Evolutionary conservation across 139 green algal genomes (phyloP).

Genomic region (Haematococcus sp.): DNA sequence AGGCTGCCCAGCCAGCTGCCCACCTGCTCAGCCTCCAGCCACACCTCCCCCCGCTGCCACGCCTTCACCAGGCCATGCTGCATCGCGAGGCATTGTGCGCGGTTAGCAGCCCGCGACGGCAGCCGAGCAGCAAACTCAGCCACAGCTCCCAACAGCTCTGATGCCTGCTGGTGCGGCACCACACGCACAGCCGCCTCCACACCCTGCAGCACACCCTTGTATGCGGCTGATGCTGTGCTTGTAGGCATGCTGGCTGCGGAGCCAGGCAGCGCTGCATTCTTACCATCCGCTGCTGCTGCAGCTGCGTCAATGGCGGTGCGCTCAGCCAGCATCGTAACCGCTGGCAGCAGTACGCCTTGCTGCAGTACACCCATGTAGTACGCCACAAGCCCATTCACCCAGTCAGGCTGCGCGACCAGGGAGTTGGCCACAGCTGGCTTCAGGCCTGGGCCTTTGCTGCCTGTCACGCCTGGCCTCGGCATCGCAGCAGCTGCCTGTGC

Average conservation of each 20-base stretch:
- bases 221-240: neutral
- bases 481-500: neutral
- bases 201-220: conserved; percentile 8
- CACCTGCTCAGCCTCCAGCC: conserved; percentile 12
- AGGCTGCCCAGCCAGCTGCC: conserved; percentile 35
- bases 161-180: neutral
- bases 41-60: conserved; percentile 1
- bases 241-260: no score
- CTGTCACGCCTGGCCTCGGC: neutral
- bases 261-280: no score
- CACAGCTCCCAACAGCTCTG: conserved; percentile 23
- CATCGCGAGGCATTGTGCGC: conserved; percentile 23
- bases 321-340: conserved; percentile 9
- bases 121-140: conserved; percentile 2
- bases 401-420: neutral
- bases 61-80: conserved; percentile 12
- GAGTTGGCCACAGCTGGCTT: neutral
- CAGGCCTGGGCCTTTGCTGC: neutral
- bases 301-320: no score
- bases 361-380: conserved; percentile 29
- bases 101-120: conserved; percentile 5
- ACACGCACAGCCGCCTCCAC: conserved; percentile 15
- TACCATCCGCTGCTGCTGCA: no score
- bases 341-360: conserved; percentile 24
- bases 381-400: conserved; percentile 17